Evolutionary conservation across 2,329 filamentous ascomycete genomes (phyloP), one percentile per base, ranked within the genome.

Genomic region (Aspergillus carbonarius): DNA sequence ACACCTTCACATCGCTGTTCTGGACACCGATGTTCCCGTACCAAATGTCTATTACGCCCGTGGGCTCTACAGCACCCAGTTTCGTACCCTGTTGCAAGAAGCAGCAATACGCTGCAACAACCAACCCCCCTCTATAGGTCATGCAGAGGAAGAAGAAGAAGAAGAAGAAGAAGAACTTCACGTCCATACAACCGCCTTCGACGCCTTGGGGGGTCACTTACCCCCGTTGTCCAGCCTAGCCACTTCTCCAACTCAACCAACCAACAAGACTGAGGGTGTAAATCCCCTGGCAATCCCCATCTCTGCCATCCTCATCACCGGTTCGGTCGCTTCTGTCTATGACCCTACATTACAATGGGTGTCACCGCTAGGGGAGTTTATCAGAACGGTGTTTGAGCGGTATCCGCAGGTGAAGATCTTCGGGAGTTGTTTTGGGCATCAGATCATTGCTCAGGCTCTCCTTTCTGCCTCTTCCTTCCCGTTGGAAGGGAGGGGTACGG

Each of bases 11-110:
- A 63, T 76, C 60, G 66, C 75, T 58, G 58, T 73, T 20, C 60
- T 76, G 50, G 70, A 79, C 67, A 57, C 71, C 60, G 67, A 79
- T 62, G 57, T 73, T 18, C 74, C 74, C 18, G 70, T 72, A 13
- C 68, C 66, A 10, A 54, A 64, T 25, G 67, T 76, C 55, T 74
- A 74, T 58, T 58, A 59, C 17, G 54, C 66, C 15, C 72, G 69
- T 5, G 74, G 74, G 49, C 63, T 75, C 40, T 75, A 73, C 61
- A 75, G 72, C 50, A 70, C 74, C 4, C 72, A 72, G 37, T 75
- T 76, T 60, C 67, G 69, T 2, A 51, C 50, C 3, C 66, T 76
- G 1, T 70, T 76, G 2, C 65, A 70, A 58, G 54, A 65, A 34
- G 73, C 74, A 1, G 68, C 73, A 1, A 47, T 58, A 8, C 68